Base-by-base conservation (phyloP, 169 alveolate genomes). In the Plasmodium coatneyi region DNA sequence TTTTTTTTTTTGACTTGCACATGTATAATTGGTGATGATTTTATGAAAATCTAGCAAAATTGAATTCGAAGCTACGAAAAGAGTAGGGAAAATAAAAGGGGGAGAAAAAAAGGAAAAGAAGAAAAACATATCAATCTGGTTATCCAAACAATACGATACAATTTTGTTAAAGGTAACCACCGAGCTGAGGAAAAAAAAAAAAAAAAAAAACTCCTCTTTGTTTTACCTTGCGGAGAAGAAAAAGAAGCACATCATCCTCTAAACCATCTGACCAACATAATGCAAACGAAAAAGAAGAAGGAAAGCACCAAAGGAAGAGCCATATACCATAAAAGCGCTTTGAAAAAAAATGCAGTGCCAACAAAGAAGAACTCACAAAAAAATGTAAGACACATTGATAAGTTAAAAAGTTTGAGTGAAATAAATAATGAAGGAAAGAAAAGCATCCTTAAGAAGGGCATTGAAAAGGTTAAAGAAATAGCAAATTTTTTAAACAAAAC, bases 351-450 rank as follows among this genome's bases (percentile, higher is more conserved):
- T 41, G 22, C 56, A n/a, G 70, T 30, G 9, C 72, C 16, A n/a
- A 79, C 84, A 28, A 79, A 9, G 70, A 79, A 43, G 32, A 71
- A 79, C 3, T 79, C 84, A 79, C 30, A 43, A 30, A 39, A 39
- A 79, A 79, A 22, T 49, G 19, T 79, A 79, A 79, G 84, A 79
- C 84, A 79, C 84, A 39, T 79, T 32, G 84, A 79, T 12, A 79
- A 79, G 32, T 30, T 22, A 39, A 79, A 30, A 79, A 79, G 16
- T 41, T 79, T 32, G 28, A 79, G 5, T 19, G 84, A 79, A 39
- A 79, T 32, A 36, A 79, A 22, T 2, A 79, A 79, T 43, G 28
- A 79, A 79, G 70, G 70, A 22, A 41, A n/a, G 71, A 79, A 79
- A 22, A 43, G 43, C 28, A 41, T 16, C 49, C 39, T 28, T 79